Evolutionary conservation across 2,329 filamentous ascomycete species (phyloP).

Genomic region (Coleophoma cylindrospora): DNA sequence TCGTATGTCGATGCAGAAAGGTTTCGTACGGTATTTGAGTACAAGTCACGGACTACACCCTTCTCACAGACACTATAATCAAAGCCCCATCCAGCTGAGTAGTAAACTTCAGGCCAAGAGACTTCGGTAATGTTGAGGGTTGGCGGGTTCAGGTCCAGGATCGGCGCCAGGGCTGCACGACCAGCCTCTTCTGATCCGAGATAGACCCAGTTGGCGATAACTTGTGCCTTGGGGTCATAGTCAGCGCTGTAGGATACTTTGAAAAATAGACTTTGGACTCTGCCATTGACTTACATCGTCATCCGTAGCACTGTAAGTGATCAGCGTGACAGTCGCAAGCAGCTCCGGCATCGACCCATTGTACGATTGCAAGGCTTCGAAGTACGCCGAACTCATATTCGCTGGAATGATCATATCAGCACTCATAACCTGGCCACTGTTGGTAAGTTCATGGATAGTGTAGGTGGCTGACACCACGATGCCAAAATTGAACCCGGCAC

Average conservation of each 20-base stretch:
- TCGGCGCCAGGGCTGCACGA: neutral
- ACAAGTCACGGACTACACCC: neutral
- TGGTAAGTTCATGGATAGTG: neutral
- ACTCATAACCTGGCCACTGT: neutral
- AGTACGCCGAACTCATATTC: neutral
- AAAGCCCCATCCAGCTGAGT: neutral
- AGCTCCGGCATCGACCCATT: neutral
- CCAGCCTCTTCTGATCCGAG: neutral
- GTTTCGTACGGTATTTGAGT: neutral
- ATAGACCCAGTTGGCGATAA: neutral
- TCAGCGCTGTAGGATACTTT: neutral
- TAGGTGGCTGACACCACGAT: slow-evolving; percentile 1
- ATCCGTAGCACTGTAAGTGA: neutral
- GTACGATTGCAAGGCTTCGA: neutral
- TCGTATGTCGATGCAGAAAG: neutral
- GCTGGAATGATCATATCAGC: neutral
- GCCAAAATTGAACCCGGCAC: slow-evolving; percentile 16
- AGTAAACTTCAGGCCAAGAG: neutral
- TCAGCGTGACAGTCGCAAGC: neutral
- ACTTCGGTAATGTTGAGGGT: neutral
- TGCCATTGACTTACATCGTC: neutral
- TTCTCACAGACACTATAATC: neutral
- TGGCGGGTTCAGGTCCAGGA: neutral
- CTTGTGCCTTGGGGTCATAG: neutral
- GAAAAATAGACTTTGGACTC: neutral